Evolutionary conservation across 352 stramenopile genomes (phyloP), one percentile per base, ranked within the genome.

Genomic region (Pythium biforme): DNA sequence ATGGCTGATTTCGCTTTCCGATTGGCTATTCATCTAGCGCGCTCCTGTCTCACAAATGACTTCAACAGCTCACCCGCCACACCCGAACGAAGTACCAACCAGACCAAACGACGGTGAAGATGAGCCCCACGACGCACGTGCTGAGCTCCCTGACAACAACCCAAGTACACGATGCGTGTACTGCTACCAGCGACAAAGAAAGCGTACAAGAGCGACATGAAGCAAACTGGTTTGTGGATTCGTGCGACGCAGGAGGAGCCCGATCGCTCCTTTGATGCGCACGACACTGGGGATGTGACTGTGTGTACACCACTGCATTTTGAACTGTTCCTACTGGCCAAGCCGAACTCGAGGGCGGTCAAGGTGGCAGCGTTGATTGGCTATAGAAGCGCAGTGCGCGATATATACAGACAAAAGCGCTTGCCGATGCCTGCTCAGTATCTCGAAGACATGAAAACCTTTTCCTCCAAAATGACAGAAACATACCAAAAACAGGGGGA

Each of bases 111-210:
- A n/a, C n/a, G n/a, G n/a, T n/a, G n/a, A n/a, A n/a, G n/a, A n/a
- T n/a, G n/a, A n/a, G n/a, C n/a, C n/a, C n/a, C n/a, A n/a, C n/a
- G n/a, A n/a, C n/a, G n/a, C n/a, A n/a, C n/a, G n/a, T n/a, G n/a
- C n/a, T n/a, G n/a, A 59, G 39, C 12, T n/a, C n/a, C n/a, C 45
- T 55, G 23, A 55, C 26, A 15, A 26, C 26, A 37, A 26, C 4
- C 8, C 25, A 55, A 39, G 48, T 55, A 26, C 48, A 26, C 26
- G 48, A 41, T 40, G 48, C 22, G 25, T 55, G 48, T 22, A 55
- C 26, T 4, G 48, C 48, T n/a, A 22, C 48, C 48, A 7, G 5
- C 48, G 26, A 39, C 48, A 4, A 55, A 55, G 48, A 14, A 22
- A 10, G 22, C 48, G 17, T 55, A 55, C 29, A 40, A 22, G 12